Percentiles rank a stretch among this genome's conserved stretches.
phyloP scores from a whole-genome alignment of 352 stramenopile genomes.

The Blastocystis sp. region DNA sequence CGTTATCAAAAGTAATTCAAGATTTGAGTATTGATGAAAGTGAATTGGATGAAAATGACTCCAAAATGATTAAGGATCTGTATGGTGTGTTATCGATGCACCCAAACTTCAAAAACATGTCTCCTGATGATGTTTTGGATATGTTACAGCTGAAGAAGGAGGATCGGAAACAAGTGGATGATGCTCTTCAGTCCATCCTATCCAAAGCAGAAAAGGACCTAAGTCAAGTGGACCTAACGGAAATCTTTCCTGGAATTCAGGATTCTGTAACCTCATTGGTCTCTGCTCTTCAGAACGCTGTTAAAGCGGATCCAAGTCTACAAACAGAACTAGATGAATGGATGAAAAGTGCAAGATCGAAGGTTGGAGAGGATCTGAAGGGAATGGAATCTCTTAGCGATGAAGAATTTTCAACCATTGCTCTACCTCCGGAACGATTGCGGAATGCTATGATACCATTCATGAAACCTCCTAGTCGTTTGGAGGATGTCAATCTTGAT shows the following conservation, averaged over 20 bases:
- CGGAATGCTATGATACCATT: neutral
- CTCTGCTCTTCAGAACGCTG: neutral
- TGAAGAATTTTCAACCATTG: slow-evolving; percentile 15
- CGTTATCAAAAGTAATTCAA: neutral
- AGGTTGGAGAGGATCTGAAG: slow-evolving; percentile 17
- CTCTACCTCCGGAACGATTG: neutral
- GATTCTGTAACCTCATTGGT: neutral
- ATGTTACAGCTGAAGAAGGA: slow-evolving; percentile 14
- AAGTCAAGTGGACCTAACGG: neutral
- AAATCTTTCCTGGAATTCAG: slow-evolving; percentile 7
- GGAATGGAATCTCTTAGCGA: slow-evolving; percentile 43
- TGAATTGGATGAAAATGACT: slow-evolving; percentile 2
- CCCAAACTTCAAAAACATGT: slow-evolving; percentile 16
- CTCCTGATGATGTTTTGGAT: slow-evolving; percentile 20
- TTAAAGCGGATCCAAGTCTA: slow-evolving; percentile 1
- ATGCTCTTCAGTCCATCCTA: neutral
- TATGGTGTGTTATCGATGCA: neutral
- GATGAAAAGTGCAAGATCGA: neutral
- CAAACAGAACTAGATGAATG: neutral
- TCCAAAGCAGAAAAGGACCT: slow-evolving; percentile 1
- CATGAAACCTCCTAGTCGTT: neutral
- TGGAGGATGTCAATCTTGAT: neutral
- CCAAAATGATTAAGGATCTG: slow-evolving; percentile 14
- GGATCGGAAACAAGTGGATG: neutral
- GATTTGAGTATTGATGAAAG: neutral